These are phyloP conservation scores for Phytophthora pini DNA, from an alignment of 352 stramenopile species.

Conservation along the genomic window DNA sequence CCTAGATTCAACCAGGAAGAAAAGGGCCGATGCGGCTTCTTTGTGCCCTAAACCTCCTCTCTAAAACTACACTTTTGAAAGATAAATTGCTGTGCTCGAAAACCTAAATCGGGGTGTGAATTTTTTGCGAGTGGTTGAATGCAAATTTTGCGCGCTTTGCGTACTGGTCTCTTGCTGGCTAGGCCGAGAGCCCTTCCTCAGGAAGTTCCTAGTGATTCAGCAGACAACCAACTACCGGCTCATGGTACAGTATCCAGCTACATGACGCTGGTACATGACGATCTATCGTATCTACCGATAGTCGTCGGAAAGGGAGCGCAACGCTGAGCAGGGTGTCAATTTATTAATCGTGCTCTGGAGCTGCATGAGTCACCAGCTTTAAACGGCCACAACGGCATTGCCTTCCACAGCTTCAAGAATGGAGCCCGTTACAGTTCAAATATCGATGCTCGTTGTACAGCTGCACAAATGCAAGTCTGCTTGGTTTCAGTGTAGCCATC, in stretches of 20 bases:
- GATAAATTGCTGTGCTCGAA: constrained; percentile 2
- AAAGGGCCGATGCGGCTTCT: constrained; percentile 10
- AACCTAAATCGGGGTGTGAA: constrained; percentile 3
- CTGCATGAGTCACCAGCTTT: background rate
- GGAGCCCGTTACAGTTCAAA: constrained; percentile 2
- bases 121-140: background rate
- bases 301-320: no score
- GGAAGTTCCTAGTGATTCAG: background rate
- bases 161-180: background rate
- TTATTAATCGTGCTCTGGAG: background rate
- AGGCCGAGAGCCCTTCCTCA: background rate
- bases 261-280: background rate
- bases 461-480: constrained; percentile 4
- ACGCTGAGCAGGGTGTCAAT: background rate
- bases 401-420: constrained; percentile 6
- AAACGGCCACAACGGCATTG: background rate
- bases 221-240: background rate
- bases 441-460: constrained; percentile 4
- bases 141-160: no score
- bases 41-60: constrained; percentile 5
- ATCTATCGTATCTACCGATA: background rate
- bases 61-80: constrained; percentile 10
- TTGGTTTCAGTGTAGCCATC: constrained; percentile 16
- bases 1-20: constrained; percentile 27
- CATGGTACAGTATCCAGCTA: background rate